Percentiles rank a stretch among this genome's conserved stretches.
Evolutionary conservation across 2,329 filamentous ascomycete genomes (phyloP).

Genomic region (Colletotrichum sublineola): DNA sequence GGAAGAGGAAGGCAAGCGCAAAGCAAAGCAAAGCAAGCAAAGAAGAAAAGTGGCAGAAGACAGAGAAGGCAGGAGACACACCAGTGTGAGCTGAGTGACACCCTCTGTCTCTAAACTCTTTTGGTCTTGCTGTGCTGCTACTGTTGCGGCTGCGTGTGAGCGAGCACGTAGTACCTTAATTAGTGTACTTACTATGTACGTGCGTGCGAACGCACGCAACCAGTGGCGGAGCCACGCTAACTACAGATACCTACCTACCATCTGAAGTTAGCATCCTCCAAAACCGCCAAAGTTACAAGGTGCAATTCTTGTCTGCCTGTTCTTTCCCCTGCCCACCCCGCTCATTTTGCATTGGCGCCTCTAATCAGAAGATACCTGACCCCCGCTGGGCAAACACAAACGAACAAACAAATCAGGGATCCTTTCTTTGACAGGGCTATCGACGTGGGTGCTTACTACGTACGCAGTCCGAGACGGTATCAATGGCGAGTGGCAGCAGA

Average conservation of each 20-base stretch:
- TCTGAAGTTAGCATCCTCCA: slow-evolving; percentile 19
- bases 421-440: slow-evolving; percentile 26
- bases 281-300: not conserved
- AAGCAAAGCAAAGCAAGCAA: not conserved
- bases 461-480: not conserved
- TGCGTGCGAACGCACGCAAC: slow-evolving; percentile 23
- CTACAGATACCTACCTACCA: slow-evolving; percentile 26
- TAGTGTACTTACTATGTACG: slow-evolving; percentile 13
- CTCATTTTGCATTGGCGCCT: slow-evolving; percentile 25
- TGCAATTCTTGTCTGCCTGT: slow-evolving; percentile 37
- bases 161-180: not conserved
- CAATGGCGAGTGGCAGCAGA: slow-evolving; percentile 1
- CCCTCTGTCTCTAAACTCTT: not conserved
- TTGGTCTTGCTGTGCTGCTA: not conserved
- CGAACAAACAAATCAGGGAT: slow-evolving; percentile 19
- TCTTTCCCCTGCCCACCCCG: slow-evolving; percentile 17
- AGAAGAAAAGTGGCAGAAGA: not conserved
- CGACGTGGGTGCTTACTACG: not conserved
- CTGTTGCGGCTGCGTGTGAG: slow-evolving; percentile 5
- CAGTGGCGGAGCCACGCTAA: slow-evolving; percentile 38
- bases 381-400: slow-evolving; percentile 6
- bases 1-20: slow-evolving; percentile 22
- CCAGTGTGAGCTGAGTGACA: slow-evolving; percentile 9
- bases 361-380: slow-evolving; percentile 31
- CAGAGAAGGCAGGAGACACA: not conserved